Evolutionary conservation across 208 protist species (phyloP).

Genomic region (Crithidia brevicula): DNA sequence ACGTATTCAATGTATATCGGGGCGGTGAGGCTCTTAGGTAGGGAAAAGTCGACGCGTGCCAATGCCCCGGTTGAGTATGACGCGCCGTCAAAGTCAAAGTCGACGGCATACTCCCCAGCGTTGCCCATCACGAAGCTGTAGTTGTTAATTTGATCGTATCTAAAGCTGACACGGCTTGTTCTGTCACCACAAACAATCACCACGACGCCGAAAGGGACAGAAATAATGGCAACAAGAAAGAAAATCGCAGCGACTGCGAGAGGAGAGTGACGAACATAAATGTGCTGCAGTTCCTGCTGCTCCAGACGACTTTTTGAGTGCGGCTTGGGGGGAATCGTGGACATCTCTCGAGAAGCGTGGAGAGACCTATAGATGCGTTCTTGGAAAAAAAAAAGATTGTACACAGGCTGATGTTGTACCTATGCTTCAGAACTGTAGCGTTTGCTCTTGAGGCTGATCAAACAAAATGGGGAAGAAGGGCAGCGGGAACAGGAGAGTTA

Average conservation of each 20-base stretch:
- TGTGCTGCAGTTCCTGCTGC: conserved; percentile 95
- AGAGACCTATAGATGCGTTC: too few species aligned
- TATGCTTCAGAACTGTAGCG: too few species aligned
- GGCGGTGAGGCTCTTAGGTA: conserved; percentile 73
- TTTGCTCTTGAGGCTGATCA: too few species aligned
- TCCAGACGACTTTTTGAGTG: conserved; percentile 47
- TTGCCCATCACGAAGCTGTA: conserved; percentile 39
- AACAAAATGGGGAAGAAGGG: too few species aligned
- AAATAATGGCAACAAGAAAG: conserved; percentile 92
- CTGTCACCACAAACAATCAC: conserved; percentile 81
- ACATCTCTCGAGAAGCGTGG: too few species aligned
- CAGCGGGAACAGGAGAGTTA: too few species aligned
- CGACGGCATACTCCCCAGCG: conserved; percentile 33
- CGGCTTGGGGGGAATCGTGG: conserved; percentile 35
- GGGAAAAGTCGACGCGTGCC: conserved; percentile 50
- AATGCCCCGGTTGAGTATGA: conserved; percentile 45
- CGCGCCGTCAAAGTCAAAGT: conserved; percentile 51
- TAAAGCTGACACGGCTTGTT: conserved; percentile 55
- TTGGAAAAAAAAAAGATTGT: too few species aligned
- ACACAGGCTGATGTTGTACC: too few species aligned
- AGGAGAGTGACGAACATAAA: conserved; percentile 96
- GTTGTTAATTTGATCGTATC: conserved; percentile 83
- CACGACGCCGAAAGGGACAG: conserved; percentile 93
- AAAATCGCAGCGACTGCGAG: conserved; percentile 91
- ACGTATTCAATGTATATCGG: conserved; percentile 98